Conservation (phyloP, 805 yeast genomes). For the Crinitomyces ghanaensis region DNA sequence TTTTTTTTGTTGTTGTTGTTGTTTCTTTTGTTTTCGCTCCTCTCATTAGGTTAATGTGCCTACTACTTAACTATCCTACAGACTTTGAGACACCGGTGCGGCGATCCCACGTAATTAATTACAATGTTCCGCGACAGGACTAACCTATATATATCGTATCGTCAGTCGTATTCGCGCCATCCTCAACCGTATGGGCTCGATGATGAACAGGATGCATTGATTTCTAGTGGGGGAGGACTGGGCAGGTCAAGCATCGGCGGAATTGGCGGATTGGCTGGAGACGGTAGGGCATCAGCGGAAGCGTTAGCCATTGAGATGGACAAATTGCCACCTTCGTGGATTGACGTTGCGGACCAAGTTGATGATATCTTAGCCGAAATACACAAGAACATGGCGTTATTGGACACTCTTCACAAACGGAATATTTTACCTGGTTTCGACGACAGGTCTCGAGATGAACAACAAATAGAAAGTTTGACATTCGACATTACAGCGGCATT, state of each 20-base stretch:
- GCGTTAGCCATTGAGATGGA: slow-evolving; percentile 43
- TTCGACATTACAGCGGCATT: slow-evolving; percentile 61
- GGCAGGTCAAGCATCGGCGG: too few relatives aligned
- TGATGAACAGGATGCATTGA: slow-evolving; percentile 53
- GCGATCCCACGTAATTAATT: too few relatives aligned
- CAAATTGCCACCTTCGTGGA: slow-evolving; percentile 64
- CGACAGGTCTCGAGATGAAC: slow-evolving; percentile 67
- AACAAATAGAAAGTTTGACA: slow-evolving; percentile 67
- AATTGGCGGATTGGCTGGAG: slow-evolving; percentile 11
- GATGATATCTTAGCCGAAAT: slow-evolving; percentile 50
- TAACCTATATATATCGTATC: slow-evolving; percentile 76
- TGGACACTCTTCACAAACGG: slow-evolving; percentile 65
- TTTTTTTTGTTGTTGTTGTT: too few relatives aligned
- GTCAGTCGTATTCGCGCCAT: slow-evolving; percentile 78
- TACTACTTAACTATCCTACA: too few relatives aligned
- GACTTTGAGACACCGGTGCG: too few relatives aligned
- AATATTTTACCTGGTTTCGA: slow-evolving; percentile 79
- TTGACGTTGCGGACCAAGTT: slow-evolving; percentile 61
- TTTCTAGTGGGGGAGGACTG: slow-evolving; percentile 23
- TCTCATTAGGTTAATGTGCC: too few relatives aligned
- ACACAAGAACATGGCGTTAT: slow-evolving; percentile 41
- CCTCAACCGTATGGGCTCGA: slow-evolving; percentile 27
- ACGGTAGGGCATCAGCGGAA: slow-evolving; percentile 17
- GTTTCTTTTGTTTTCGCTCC: too few relatives aligned
- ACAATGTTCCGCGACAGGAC: slow-evolving; percentile 94